Evolutionary conservation across 2,329 filamentous ascomycete species (phyloP).

Genomic region (Fusarium nurragi): DNA sequence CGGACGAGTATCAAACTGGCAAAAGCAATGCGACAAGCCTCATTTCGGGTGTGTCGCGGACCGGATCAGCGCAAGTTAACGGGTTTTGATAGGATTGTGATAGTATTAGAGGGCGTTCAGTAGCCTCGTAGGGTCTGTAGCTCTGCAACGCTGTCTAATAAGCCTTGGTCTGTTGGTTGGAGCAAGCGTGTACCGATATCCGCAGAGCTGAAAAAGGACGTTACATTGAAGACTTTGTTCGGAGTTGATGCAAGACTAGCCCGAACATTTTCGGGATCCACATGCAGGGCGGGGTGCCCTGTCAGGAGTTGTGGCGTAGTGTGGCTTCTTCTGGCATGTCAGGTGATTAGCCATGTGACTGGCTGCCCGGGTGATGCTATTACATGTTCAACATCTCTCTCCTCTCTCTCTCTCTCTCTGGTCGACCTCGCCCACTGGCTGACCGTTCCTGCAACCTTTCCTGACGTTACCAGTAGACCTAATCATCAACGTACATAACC

Average conservation of each 20-base stretch:
- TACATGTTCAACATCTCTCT: not conserved
- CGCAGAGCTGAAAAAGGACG: constrained; percentile 42
- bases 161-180: constrained; percentile 15
- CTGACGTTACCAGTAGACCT: not conserved
- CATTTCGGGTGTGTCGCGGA: constrained; percentile 38
- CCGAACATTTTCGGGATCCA: constrained; percentile 42
- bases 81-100: not conserved
- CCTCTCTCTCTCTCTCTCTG: not conserved
- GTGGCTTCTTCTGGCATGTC: not conserved
- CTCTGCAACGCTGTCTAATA: not conserved
- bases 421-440: not conserved
- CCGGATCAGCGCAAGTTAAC: constrained; percentile 12
- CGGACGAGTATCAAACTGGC: not conserved
- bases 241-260: constrained; percentile 22
- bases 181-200: constrained; percentile 11
- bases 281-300: constrained; percentile 1
- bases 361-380: too few species aligned
- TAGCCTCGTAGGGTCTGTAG: not conserved
- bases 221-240: constrained; percentile 34
- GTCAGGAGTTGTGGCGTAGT: constrained; percentile 17
- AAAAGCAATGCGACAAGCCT: constrained; percentile 39
- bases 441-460: constrained; percentile 9
- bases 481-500: constrained; percentile 30
- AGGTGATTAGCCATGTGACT: constrained; percentile 26
- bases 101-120: not conserved